Evolutionary conservation across 768 basidiomycete species (phyloP), one percentile per base, ranked within the genome.

Genomic region (Mycena sanguinolenta): DNA sequence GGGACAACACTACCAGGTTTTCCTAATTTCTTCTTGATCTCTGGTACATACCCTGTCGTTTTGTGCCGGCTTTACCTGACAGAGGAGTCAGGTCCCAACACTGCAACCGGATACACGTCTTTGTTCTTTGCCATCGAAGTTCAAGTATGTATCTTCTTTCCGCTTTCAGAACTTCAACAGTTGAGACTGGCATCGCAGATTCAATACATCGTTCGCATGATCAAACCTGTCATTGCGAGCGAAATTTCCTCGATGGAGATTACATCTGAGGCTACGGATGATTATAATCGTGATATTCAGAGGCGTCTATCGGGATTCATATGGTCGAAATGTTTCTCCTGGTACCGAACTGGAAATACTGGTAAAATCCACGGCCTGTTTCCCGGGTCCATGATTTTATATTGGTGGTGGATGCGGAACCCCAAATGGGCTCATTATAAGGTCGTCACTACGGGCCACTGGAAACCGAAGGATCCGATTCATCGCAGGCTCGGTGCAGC

Each of bases 1-100:
- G 86, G 85, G 30, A 85, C 83, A 1, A 77, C 79, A 7, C 65
- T 84, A 5, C 84, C 86, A 34, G 82, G 81, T 14, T 87, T 87
- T 72, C 86, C 86, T 0, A 87, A 87, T 69, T 82, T 85, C 65
- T 86, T 78, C 72, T 76, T 79, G 12, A 60, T 87, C 6, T 72
- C 78, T 27, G 87, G 86, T 83, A 54, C 38, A 77, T 69, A 17
- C 38, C 23, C 28, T 14, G 8, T 42, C 42, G 5, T 28, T 23
- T 57, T 13, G 6, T n/a, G 36, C 10, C 25, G 21, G 14, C 30
- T 57, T 60, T 25, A 44, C 23, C 28, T 17, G 27, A 55, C 38
- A 38, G 10, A 16, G 23, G n/a, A 58, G 16, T 25, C 63, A 85
- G 85, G 85, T 32, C 84, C 86, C 0, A 87, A 87, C 70, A 83